Evolutionary conservation across 139 green algal species (phyloP).

Genomic region (Desmodesmus armatus): DNA sequence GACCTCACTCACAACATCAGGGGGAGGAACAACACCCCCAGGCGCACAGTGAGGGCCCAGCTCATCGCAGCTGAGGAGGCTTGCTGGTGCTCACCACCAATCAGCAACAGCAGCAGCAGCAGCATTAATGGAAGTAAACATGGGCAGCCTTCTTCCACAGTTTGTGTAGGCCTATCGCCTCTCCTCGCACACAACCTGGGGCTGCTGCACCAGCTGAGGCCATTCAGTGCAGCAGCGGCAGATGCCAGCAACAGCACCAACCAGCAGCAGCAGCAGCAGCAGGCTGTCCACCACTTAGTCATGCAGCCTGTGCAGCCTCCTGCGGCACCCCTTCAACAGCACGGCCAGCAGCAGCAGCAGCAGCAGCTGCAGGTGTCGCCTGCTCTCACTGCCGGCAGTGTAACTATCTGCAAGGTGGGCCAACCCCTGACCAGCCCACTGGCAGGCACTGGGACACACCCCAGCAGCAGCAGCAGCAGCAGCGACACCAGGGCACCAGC

Average conservation of each 20-base stretch:
- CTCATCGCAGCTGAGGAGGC: background rate
- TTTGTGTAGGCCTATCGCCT: conserved; percentile 51
- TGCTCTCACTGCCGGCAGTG: background rate
- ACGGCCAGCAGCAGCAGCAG: conserved; percentile 7
- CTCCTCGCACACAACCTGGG: conserved; percentile 61
- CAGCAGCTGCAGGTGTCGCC: background rate
- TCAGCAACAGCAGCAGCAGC: background rate
- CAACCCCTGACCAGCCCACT: background rate
- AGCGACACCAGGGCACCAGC: background rate
- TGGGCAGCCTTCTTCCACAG: no score
- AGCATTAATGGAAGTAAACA: no score
- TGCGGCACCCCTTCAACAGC: background rate
- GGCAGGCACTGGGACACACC: background rate
- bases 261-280: background rate
- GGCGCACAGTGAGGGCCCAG: background rate
- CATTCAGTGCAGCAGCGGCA: conserved; percentile 45
- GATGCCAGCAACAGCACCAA: no score
- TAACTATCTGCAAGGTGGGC: conserved; percentile 40
- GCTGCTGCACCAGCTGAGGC: conserved; percentile 50
- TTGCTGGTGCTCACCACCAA: no score
- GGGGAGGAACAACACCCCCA: background rate
- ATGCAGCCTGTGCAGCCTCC: background rate
- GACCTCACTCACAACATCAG: background rate
- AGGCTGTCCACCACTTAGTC: background rate
- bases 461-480: background rate